Percentiles rank a stretch among this genome's conserved stretches.
phyloP scores from a whole-genome alignment of 2,329 filamentous ascomycete species.

The Teratosphaeria gauchensis region DNA sequence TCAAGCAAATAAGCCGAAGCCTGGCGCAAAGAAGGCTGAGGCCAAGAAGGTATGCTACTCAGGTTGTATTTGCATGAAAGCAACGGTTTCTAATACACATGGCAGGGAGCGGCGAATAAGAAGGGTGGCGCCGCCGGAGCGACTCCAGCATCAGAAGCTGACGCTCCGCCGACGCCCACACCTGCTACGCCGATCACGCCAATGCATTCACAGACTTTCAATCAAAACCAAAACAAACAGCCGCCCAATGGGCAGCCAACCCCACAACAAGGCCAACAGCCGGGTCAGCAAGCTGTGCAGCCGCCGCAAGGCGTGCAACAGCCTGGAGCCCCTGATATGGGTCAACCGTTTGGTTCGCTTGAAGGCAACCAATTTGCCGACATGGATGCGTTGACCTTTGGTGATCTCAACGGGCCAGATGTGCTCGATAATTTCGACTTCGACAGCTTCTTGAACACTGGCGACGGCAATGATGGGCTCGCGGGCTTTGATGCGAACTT shows the following conservation, averaged over 20 bases:
- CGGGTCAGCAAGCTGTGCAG: constrained; percentile 1
- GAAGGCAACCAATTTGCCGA: constrained; percentile 23
- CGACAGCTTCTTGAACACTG: constrained; percentile 54
- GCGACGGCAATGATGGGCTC: constrained; percentile 34
- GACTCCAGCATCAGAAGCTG: constrained; percentile 33
- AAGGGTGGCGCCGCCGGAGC: constrained; percentile 20
- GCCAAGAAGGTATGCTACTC: constrained; percentile 47
- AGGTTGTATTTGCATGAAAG: constrained; percentile 31
- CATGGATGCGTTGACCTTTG: constrained; percentile 31
- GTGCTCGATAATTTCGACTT: constrained; percentile 60
- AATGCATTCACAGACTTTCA: constrained; percentile 29
- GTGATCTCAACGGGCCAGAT: constrained; percentile 47
- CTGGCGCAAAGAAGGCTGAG: constrained; percentile 64
- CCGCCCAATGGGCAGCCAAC: constrained; percentile 25
- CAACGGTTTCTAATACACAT: constrained; percentile 5
- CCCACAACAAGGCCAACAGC: constrained; percentile 7
- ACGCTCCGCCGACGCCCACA: constrained; percentile 39
- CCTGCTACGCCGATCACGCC: constrained; percentile 41
- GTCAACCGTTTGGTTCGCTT: constrained; percentile 32
- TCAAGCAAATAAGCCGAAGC: constrained; percentile 60
- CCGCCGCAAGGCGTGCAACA: neutral
- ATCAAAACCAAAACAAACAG: constrained; percentile 26
- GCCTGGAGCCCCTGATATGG: constrained; percentile 21
- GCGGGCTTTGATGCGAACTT: constrained; percentile 26
- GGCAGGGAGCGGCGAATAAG: constrained; percentile 8